Percentiles rank a stretch among this genome's conserved stretches.
Conservation (phyloP, 73 alveolate genomes). For the Diophrys appendiculata region DNA sequence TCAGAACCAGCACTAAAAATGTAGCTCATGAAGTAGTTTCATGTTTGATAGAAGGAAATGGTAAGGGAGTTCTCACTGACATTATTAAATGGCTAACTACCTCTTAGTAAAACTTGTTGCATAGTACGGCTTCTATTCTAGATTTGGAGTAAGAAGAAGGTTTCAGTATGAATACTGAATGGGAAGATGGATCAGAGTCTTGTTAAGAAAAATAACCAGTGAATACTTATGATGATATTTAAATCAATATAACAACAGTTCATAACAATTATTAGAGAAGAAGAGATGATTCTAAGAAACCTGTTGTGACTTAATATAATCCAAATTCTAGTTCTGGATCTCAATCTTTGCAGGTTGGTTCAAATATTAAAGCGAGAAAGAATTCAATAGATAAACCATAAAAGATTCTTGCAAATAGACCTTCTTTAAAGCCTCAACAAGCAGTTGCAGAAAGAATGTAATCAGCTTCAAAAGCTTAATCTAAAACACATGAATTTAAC, state of each 20-base stretch:
- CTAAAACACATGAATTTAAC: no score
- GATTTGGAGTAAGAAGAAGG: not conserved
- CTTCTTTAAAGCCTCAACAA: no score
- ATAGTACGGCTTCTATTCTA: conserved; percentile 6
- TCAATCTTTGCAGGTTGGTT: not conserved
- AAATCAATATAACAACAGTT: not conserved
- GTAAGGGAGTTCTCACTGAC: conserved; percentile 73
- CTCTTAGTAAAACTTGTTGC: conserved; percentile 26
- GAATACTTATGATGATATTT: not conserved
- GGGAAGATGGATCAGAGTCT: not conserved
- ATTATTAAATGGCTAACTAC: conserved; percentile 76
- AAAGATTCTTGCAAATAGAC: no score
- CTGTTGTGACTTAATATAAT: not conserved
- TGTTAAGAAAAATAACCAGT: not conserved
- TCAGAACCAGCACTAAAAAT: conserved; percentile 36
- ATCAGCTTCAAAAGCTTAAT: no score
- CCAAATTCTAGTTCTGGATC: not conserved
- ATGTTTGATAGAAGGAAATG: conserved; percentile 28
- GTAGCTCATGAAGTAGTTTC: conserved; percentile 45
- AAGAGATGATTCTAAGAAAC: not conserved
- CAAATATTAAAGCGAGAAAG: not conserved
- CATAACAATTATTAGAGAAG: not conserved
- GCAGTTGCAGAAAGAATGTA: no score
- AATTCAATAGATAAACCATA: not conserved
- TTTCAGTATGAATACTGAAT: not conserved